A percentile compares a stretch with the other conserved stretches of the same genome.
phyloP scores from a whole-genome alignment of 768 basidiomycete genomes.

The Galerina sulciceps region DNA sequence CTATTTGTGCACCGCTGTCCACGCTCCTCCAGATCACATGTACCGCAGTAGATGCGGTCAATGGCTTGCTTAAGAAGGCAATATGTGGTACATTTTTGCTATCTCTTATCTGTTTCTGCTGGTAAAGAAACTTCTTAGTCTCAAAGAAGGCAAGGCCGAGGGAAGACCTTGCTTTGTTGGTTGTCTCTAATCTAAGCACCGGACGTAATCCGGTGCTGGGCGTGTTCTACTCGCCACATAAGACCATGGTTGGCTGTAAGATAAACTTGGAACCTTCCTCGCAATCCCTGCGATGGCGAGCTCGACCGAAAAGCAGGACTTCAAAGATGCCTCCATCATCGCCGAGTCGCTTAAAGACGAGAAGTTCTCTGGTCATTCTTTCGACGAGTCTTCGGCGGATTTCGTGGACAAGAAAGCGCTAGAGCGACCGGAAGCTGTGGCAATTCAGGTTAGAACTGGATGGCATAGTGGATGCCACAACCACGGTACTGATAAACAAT shows the following conservation, averaged over 20 bases:
- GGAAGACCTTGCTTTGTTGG: conserved; percentile 6
- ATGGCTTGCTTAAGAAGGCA: neutral
- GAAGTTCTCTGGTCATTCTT: conserved; percentile 11
- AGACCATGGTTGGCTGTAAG: neutral
- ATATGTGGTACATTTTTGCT: conserved; percentile 8
- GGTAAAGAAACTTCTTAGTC: conserved; percentile 1
- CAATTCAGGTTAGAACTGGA: conserved; percentile 34
- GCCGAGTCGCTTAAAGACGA: conserved; percentile 10
- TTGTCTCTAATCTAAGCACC: conserved; percentile 1
- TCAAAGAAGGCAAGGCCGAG: neutral
- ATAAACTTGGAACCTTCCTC: neutral
- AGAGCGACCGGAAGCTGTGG: conserved; percentile 47
- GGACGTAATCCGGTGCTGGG: neutral
- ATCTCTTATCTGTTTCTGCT: conserved; percentile 10
- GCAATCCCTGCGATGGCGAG: neutral
- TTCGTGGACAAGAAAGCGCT: conserved; percentile 32
- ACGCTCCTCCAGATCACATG: neutral
- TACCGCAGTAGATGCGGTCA: neutral
- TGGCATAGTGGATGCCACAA: neutral
- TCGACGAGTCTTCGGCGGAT: conserved; percentile 8
- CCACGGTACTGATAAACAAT: neutral
- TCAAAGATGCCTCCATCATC: conserved; percentile 4
- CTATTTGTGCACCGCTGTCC: neutral
- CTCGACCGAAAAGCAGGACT: neutral
- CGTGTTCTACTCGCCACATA: neutral